Base-by-base conservation (phyloP, 2,329 filamentous ascomycete species). In the Pestalotiopsis fici region DNA sequence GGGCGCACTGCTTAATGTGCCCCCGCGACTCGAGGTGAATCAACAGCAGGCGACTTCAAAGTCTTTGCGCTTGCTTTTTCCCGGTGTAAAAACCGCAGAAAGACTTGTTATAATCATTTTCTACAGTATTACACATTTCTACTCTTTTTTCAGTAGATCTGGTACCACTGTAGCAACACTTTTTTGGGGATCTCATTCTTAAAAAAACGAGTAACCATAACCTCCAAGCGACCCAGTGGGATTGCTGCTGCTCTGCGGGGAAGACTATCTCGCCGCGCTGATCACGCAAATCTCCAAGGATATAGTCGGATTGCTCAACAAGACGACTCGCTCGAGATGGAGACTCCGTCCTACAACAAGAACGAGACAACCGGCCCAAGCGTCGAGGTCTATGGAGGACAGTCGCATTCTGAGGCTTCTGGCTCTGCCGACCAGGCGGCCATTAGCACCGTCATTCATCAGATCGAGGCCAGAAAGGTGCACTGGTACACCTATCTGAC, bases 401-500 rank as follows among this genome's bases (percentile, higher is more conserved):
- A 62, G n/a, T 37, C 35, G 71, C 68, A 65, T 64, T 57, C 35
- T 63, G 67, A 64, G 6, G 31, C 11, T 11, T 57, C 35, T 68
- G 68, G 70, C 28, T 55, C 70, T 56, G 71, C 54, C 31, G 73
- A 77, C 59, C 82, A 80, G 65, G 81, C 80, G 66, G 83, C 88
- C 59, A 66, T 69, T 23, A 78, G 78, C 56, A 82, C 82, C 70
- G 88, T 85, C 43, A 82, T 91, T 61, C 82, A 86, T 66, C 80
- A 83, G 54, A 81, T 91, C 72, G 86, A 91, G 78, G 79, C 82
- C 65, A 81, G 80, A 72, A 83, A 84, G 35, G 82, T 83, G 57
- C 82, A 81, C 71, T 91, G 89, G 89, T 91, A 87, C 81, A 86
- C 91, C 56, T 98, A 96, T 81, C 84, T 98, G 70, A 87, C 86